Evolutionary conservation across 495 filamentous ascomycete species (phyloP), one percentile per base, ranked within the genome.

Genomic region (Chlorociboria aeruginascens): DNA sequence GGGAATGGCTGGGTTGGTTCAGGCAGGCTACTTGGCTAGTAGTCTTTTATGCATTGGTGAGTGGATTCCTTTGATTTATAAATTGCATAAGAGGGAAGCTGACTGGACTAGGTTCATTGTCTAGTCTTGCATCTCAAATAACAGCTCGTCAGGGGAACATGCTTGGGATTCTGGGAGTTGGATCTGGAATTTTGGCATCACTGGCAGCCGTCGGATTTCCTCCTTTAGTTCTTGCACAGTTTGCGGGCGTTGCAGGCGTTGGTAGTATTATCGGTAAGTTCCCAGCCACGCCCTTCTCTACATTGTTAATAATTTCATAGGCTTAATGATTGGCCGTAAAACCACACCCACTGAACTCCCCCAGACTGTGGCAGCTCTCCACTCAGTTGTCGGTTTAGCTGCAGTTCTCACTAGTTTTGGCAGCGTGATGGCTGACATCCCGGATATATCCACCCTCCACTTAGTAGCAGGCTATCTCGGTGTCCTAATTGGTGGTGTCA

Each of bases 351-450:
- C 84, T 11, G 82, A 83, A 47, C 73, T 90, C 32, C 85, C 85
- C 3, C 85, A 89, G 58, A 90, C 83, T 0, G 83, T 89, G 3
- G 85, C 85, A 12, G 83, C 84, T 0, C 62, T 90, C 36, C 85
- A 89, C 59, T 88, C 83, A 0, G 85, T 90, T 8, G 85, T 90
- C 30, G 85, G 85, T 57, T 67, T 90, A 8, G 84, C 83, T 10
- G 85, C 85, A 3, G 85, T 90, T 9, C 60, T 90, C 52, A 90
- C 85, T 28, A 86, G 82, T 60, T 81, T 87, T 48, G 85, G 84
- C 33, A 87, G 83, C 51, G 84, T 89, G 13, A 73, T 90, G 73
- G 79, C 76, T 25, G 70, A 78, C 34, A 67, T 86, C 13, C 50
- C 50, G 12, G 66, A 86, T 44, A 71, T 86, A 13, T 73, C 82